A percentile compares a stretch with the other conserved stretches of the same genome.
These are phyloP conservation scores for Elsinoe necatrix DNA, from an alignment of 2,329 filamentous ascomycete genomes.

Conservation along the genomic window DNA sequence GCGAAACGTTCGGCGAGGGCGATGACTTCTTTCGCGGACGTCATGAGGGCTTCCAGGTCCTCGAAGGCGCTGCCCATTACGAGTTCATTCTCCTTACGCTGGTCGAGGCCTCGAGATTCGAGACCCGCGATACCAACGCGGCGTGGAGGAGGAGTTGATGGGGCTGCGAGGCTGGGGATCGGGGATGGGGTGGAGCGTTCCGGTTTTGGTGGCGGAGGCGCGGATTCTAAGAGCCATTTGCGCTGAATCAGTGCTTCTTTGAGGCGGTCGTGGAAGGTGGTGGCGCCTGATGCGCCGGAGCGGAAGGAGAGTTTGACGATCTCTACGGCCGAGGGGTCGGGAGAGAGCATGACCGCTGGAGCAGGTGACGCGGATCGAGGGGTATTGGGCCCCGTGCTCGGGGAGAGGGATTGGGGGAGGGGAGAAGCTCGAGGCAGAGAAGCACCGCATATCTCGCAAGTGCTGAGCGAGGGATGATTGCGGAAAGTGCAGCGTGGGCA, in stretches of 20 bases:
- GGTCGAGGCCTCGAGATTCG: conserved; percentile 73
- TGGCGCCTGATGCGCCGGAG: conserved; percentile 61
- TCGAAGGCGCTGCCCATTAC: conserved; percentile 93
- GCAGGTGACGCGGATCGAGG: conserved; percentile 67
- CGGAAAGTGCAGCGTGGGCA: conserved; percentile 90
- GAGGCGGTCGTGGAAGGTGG: conserved; percentile 79
- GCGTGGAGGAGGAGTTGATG: conserved; percentile 36
- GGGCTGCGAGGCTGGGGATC: conserved; percentile 24
- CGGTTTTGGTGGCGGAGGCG: conserved; percentile 68
- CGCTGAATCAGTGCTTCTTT: conserved; percentile 83
- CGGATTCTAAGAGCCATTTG: conserved; percentile 89
- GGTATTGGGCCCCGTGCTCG: conserved; percentile 25
- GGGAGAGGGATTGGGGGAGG: conserved; percentile 40
- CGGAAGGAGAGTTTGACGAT: conserved; percentile 89
- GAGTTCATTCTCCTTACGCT: conserved; percentile 84
- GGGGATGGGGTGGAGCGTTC: conserved; percentile 20
- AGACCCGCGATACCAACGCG: conserved; percentile 85
- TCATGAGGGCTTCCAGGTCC: conserved; percentile 93
- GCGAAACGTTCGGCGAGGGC: conserved; percentile 85
- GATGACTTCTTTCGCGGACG: conserved; percentile 91
- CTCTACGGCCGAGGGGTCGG: conserved; percentile 46
- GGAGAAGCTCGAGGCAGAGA: conserved; percentile 42
- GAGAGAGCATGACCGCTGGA: conserved; percentile 45
- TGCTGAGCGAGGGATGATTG: conserved; percentile 77
- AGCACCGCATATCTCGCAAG: conserved; percentile 89